phyloP scores from a whole-genome alignment of 2,329 filamentous ascomycete genomes.

The Colletotrichum horii region DNA sequence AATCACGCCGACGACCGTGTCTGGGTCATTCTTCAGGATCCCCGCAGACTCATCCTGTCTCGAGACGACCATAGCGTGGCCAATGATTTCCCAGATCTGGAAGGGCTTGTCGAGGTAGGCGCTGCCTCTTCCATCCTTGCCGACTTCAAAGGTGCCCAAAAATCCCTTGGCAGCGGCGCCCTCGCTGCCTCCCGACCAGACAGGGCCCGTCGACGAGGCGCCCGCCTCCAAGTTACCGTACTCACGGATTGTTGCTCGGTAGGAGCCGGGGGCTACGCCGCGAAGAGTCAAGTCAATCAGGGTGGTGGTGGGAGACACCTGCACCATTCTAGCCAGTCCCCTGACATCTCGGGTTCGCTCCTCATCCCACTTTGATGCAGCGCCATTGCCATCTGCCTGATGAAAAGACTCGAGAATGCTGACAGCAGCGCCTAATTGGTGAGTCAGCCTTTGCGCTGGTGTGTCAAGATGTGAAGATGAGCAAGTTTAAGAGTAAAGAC shows the following conservation, averaged over 20 bases:
- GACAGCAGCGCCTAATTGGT: slow-evolving; percentile 73
- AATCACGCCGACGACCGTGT: slow-evolving; percentile 92
- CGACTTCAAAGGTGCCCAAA: slow-evolving; percentile 79
- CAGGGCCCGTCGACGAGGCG: slow-evolving; percentile 78
- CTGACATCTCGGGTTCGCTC: slow-evolving; percentile 66
- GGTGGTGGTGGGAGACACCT: slow-evolving; percentile 79
- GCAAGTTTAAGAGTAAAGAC: background rate
- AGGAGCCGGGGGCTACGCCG: slow-evolving; percentile 80
- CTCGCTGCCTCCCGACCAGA: slow-evolving; percentile 68
- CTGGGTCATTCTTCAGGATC: slow-evolving; percentile 71
- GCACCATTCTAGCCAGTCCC: slow-evolving; percentile 91
- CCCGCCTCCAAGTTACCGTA: slow-evolving; percentile 87
- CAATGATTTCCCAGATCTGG: slow-evolving; percentile 95
- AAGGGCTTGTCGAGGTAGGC: slow-evolving; percentile 83
- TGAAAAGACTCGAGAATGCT: slow-evolving; percentile 89
- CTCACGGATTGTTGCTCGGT: slow-evolving; percentile 84
- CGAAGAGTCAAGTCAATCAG: slow-evolving; percentile 87
- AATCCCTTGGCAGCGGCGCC: slow-evolving; percentile 52
- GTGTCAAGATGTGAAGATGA: background rate
- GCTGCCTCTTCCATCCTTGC: slow-evolving; percentile 75
- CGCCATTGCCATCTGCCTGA: slow-evolving; percentile 51
- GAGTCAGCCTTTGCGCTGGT: slow-evolving; percentile 2
- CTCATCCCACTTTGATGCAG: slow-evolving; percentile 36
- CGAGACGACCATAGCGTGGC: slow-evolving; percentile 87
- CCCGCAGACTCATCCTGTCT: slow-evolving; percentile 62